Evolutionary conservation across 1,139 yeast genomes (phyloP).

Genomic region (Kurtzmaniella quercitrusa): DNA sequence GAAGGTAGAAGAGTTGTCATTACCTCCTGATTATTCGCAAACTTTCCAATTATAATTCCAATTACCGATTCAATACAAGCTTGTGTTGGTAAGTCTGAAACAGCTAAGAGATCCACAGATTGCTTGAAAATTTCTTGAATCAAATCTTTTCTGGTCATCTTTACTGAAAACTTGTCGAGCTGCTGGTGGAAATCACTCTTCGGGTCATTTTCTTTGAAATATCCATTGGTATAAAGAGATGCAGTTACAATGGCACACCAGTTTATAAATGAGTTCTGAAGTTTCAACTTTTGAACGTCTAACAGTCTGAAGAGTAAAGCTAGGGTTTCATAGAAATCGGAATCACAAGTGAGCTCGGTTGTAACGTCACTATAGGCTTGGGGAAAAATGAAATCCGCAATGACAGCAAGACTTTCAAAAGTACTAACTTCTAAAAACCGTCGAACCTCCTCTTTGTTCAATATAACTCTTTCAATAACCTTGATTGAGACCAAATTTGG

Average conservation of each 20-base stretch:
- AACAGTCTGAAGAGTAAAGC: neutral
- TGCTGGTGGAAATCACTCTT: neutral
- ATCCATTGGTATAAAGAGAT: conserved; percentile 25
- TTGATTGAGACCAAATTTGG: neutral
- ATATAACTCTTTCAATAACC: neutral
- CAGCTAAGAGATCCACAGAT: neutral
- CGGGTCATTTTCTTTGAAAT: neutral
- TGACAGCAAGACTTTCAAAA: neutral
- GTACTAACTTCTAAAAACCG: neutral
- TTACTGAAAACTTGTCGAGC: neutral
- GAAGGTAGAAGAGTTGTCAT: conserved; percentile 13
- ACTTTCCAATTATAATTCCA: conserved; percentile 31
- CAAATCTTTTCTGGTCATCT: neutral
- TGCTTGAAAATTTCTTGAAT: neutral
- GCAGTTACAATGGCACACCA: conserved; percentile 47
- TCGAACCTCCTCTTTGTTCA: neutral
- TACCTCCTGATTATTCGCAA: conserved; percentile 9
- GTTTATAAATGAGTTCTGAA: neutral
- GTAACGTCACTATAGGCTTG: neutral
- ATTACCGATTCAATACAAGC: conserved; percentile 34
- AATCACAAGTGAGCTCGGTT: neutral
- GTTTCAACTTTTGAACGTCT: neutral
- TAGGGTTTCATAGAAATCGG: neutral
- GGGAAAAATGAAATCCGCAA: neutral
- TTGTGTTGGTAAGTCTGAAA: conserved; percentile 1